phyloP scores from a whole-genome alignment of 2,329 filamentous ascomycete genomes.

The Pochonia chlamydosporia region DNA sequence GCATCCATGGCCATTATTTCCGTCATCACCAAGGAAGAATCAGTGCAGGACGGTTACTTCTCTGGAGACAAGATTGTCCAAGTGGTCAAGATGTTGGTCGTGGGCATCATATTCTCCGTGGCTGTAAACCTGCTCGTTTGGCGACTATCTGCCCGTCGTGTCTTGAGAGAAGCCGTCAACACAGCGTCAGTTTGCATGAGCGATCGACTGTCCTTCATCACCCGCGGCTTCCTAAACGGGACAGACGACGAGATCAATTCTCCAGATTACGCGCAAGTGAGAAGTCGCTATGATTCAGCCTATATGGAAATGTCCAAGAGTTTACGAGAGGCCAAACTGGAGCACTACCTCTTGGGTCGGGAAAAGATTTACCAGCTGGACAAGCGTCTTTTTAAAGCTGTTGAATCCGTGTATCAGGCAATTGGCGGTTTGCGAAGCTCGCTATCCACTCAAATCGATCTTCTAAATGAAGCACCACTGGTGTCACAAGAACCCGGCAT shows the following conservation, averaged over 20 bases:
- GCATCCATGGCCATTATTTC: slow-evolving; percentile 86
- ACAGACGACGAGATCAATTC: slow-evolving; percentile 71
- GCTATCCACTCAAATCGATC: slow-evolving; percentile 79
- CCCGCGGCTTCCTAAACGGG: slow-evolving; percentile 76
- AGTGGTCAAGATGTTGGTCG: slow-evolving; percentile 76
- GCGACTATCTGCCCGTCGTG: slow-evolving; percentile 68
- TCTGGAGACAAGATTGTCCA: slow-evolving; percentile 76
- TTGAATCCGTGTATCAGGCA: slow-evolving; percentile 80
- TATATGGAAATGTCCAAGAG: slow-evolving; percentile 69
- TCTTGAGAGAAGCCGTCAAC: slow-evolving; percentile 66
- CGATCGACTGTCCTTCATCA: slow-evolving; percentile 76
- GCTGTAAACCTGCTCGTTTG: slow-evolving; percentile 71
- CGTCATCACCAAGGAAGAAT: slow-evolving; percentile 84
- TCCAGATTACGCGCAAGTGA: slow-evolving; percentile 56
- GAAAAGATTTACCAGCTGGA: slow-evolving; percentile 77
- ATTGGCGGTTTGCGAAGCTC: slow-evolving; percentile 88
- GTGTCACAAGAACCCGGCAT: slow-evolving; percentile 1
- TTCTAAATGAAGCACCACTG: slow-evolving; percentile 59
- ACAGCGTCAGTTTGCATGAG: slow-evolving; percentile 70
- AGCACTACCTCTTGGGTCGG: slow-evolving; percentile 76
- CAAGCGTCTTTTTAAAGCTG: slow-evolving; percentile 71
- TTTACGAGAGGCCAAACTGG: slow-evolving; percentile 79
- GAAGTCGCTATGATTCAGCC: slow-evolving; percentile 58
- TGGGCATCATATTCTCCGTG: slow-evolving; percentile 69
- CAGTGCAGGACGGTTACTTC: slow-evolving; percentile 76